Evolutionary conservation across 116 monocot genomes (phyloP).

Genomic region (Dioscorea cayenensis): DNA sequence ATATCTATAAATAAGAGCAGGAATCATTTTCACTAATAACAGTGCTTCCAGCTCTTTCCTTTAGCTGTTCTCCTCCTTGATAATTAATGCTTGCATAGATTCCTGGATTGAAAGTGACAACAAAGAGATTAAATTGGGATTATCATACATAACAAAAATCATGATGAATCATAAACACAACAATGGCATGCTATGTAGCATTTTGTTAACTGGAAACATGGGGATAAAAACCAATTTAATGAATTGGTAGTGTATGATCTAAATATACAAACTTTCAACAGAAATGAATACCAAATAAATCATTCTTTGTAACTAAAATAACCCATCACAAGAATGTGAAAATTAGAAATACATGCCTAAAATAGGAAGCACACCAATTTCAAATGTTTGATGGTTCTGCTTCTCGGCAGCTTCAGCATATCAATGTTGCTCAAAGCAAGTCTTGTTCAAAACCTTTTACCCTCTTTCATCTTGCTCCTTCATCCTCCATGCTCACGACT

Average conservation of each 20-base stretch:
- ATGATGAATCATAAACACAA: neutral
- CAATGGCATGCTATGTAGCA: too few species aligned
- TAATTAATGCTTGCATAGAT: constrained; percentile 49
- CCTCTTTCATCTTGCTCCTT: constrained; percentile 78
- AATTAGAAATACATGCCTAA: constrained; percentile 18
- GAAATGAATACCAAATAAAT: neutral
- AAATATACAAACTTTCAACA: too few species aligned
- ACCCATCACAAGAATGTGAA: neutral
- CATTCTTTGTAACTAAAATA: neutral
- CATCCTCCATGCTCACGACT: constrained; percentile 87
- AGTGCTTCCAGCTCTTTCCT: constrained; percentile 87
- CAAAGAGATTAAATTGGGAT: neutral
- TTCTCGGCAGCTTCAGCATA: constrained; percentile 91
- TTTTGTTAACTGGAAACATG: too few species aligned
- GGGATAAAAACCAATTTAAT: too few species aligned
- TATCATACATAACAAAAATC: neutral
- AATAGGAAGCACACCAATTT: constrained; percentile 58
- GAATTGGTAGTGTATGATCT: too few species aligned
- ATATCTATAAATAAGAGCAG: constrained; percentile 90
- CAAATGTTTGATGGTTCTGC: constrained; percentile 72
- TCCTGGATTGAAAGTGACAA: constrained; percentile 49
- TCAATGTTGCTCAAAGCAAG: constrained; percentile 92
- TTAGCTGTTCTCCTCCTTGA: constrained; percentile 83
- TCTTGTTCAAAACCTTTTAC: constrained; percentile 74
- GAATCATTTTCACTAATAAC: constrained; percentile 73